Conservation (phyloP, 306 rosid genomes). For the Adenanthera pavonina region DNA sequence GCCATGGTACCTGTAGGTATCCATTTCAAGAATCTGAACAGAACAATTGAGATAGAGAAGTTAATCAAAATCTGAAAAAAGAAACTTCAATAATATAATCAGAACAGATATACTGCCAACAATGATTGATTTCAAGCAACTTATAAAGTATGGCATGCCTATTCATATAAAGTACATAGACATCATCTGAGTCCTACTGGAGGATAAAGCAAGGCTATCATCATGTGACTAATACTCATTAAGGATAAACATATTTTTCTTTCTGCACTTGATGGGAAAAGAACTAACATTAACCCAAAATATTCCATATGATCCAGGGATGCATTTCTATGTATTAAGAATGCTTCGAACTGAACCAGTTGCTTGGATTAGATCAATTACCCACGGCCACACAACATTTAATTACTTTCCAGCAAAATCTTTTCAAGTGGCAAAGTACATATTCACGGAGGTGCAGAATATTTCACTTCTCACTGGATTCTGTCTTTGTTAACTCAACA, state of each 20-base stretch:
- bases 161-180: neutral
- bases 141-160: neutral
- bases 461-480: neutral
- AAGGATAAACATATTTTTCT: conserved; percentile 1
- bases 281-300: neutral
- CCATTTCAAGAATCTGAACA: conserved; percentile 90
- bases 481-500: conserved; percentile 7
- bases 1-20: conserved; percentile 92
- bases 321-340: neutral
- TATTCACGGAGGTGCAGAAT: conserved; percentile 2
- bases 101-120: neutral
- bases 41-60: conserved; percentile 36
- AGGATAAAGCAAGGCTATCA: conserved; percentile 1
- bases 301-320: conserved; percentile 8
- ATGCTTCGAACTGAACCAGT: conserved; percentile 4
- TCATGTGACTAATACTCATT: neutral
- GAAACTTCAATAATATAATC: conserved; percentile 14
- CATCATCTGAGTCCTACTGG: neutral
- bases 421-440: conserved; percentile 4
- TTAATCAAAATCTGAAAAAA: conserved; percentile 21
- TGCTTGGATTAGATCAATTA: conserved; percentile 19
- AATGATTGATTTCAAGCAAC: conserved; percentile 9
- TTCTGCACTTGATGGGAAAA: conserved; percentile 6
- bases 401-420: conserved; percentile 15
- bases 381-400: neutral